phyloP scores from a whole-genome alignment of 805 yeast genomes.

The Phaffomyces thermotolerans region DNA sequence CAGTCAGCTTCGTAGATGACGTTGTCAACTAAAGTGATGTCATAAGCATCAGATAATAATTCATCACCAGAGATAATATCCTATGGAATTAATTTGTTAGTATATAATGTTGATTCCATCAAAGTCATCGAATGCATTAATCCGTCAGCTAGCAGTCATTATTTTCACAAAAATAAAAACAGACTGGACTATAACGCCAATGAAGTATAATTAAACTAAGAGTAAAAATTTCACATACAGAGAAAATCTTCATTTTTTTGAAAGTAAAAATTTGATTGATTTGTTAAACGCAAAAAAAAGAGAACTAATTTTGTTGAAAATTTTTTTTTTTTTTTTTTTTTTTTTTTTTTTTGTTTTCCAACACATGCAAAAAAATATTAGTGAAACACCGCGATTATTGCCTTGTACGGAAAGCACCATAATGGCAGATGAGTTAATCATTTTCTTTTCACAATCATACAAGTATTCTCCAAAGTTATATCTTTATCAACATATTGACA shows the following conservation, averaged over 20 bases:
- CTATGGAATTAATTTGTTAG: conserved; percentile 36
- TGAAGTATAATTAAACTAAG: no score
- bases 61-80: conserved; percentile 95
- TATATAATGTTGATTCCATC: neutral
- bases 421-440: no score
- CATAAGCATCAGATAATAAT: conserved; percentile 95
- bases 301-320: no score
- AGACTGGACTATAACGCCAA: no score
- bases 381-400: no score
- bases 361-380: no score
- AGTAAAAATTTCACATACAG: neutral
- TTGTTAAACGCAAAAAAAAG: no score
- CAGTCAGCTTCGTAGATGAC: conserved; percentile 97
- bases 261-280: no score
- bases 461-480: conserved; percentile 66
- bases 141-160: neutral
- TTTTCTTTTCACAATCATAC: conserved; percentile 31
- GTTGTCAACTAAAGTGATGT: conserved; percentile 75
- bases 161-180: no score
- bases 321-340: no score
- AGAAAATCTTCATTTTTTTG: conserved; percentile 1
- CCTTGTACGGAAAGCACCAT: no score
- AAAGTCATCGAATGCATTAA: neutral
- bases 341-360: no score
- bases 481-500: conserved; percentile 51